A percentile compares a stretch with the other conserved stretches of the same genome.
These are phyloP conservation scores for Eucalyptus regnans DNA, from an alignment of 345 rosid species.

Conservation along the genomic window DNA sequence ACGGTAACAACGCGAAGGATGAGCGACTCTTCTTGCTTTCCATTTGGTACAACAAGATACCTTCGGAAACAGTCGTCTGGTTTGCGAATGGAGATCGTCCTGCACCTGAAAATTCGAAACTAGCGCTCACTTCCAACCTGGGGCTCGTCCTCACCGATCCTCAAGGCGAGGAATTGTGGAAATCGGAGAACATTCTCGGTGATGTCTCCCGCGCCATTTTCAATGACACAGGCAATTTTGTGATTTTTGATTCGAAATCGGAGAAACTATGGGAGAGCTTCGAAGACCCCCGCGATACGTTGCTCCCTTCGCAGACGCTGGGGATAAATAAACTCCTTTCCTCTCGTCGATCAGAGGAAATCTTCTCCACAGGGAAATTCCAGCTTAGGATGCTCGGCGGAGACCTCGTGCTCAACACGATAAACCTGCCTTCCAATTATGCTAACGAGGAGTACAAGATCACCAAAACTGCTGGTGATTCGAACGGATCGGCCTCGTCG, in stretches of 20 bases:
- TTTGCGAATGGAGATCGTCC: not conserved
- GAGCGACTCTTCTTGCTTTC: not conserved
- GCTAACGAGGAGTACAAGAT: too few relatives aligned
- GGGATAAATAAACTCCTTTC: not conserved
- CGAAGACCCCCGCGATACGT: not conserved
- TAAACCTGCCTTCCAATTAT: not conserved
- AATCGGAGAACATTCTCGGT: too few relatives aligned
- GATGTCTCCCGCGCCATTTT: too few relatives aligned
- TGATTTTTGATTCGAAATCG: not conserved
- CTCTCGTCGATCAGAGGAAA: not conserved
- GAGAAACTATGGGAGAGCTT: not conserved
- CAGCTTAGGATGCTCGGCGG: not conserved
- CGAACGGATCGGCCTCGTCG: too few relatives aligned
- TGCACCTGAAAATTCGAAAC: not conserved
- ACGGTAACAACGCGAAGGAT: accelerated
- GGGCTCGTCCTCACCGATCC: too few relatives aligned
- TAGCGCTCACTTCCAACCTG: not conserved
- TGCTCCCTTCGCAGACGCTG: not conserved
- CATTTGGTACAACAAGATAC: not conserved
- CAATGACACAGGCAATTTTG: too few relatives aligned
- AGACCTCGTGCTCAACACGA: not conserved
- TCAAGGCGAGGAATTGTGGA: not conserved
- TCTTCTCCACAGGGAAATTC: not conserved
- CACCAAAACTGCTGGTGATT: too few relatives aligned
- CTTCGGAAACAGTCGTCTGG: not conserved